These are phyloP conservation scores for Trichoderma cornu-damae DNA, from an alignment of 2,329 filamentous ascomycete species.

Conservation along the genomic window DNA sequence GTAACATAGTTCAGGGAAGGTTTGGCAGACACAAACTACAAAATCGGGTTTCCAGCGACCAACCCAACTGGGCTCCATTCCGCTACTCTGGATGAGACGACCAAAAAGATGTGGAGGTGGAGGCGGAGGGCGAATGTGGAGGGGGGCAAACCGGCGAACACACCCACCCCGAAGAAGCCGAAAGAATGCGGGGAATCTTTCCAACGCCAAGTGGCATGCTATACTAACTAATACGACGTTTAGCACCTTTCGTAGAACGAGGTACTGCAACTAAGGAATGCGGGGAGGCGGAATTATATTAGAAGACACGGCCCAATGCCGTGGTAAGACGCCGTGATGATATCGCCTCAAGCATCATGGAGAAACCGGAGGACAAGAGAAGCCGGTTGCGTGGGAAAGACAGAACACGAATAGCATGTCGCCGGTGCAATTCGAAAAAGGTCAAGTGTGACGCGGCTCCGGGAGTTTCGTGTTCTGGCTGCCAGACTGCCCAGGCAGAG, in stretches of 20 bases:
- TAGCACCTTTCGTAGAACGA: neutral
- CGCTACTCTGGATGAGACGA: no score
- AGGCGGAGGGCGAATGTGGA: neutral
- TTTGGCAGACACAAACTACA: no score
- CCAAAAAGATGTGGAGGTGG: neutral
- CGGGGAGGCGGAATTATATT: neutral
- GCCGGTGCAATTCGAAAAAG: conserved; percentile 5
- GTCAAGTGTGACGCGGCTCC: conserved; percentile 6
- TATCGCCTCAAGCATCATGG: neutral
- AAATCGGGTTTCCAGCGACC: neutral
- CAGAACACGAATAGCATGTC: conserved; percentile 4
- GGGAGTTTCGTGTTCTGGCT: conserved; percentile 7
- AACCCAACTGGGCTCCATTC: neutral
- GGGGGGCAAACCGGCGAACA: neutral
- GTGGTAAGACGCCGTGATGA: neutral
- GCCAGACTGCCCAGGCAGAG: neutral
- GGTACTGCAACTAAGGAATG: neutral
- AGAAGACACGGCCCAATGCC: neutral
- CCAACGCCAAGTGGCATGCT: neutral
- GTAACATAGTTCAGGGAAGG: no score
- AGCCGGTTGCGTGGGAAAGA: neutral
- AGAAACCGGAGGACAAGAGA: neutral
- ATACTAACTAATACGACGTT: neutral
- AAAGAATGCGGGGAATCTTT: neutral
- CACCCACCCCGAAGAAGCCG: conserved; percentile 2